Base-by-base conservation (phyloP, 495 filamentous ascomycete species). In the Lepraria neglecta region DNA sequence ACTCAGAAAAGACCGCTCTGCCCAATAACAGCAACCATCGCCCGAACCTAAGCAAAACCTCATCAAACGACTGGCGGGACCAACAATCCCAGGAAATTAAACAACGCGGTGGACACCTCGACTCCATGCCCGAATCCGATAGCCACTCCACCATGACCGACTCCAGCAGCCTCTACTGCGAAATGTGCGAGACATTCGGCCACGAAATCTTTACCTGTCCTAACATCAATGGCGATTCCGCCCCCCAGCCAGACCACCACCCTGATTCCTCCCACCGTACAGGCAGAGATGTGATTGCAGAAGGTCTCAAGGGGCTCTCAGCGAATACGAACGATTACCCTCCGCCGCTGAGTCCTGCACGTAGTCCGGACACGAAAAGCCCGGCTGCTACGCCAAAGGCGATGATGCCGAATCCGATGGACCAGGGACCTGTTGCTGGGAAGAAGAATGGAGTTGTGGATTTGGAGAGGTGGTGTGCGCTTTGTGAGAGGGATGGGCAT, bases 401-500 rank as follows among this genome's bases (percentile, higher is more conserved):
- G 45, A 48, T 40, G 73, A 81, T 82, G 66, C 81, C 75, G 64
- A 87, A 80, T 72, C 84, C 74, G 66, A 85, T 79, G 81, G 87
- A 77, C 40, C 77, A 82, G n/a, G 87, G 84, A 4, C 87, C 89
- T 19, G 81, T 88, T 12, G 86, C 89, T 5, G 92, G 90, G 43
- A 96, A 94, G 76, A 84, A 87, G 58, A 89, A 82, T 54, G 86
- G 85, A 1, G 77, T 88, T 40, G 80, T 94, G 61, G 90, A 98
- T 67, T 83, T 84, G 64, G 78, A 83, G 59, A 96, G 94, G 74
- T 99, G 94, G 94, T 99, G 94, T 75, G 94, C 95, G 57, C 77
- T 97, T 50, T 99, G 94, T 71, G 94, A 99, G 77, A 82, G 87
- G 58, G 95, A 97, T 69, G 94, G 94, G 35, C 94, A 99, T 69